phyloP scores from a whole-genome alignment of 768 basidiomycete genomes.

The Suillus discolor region DNA sequence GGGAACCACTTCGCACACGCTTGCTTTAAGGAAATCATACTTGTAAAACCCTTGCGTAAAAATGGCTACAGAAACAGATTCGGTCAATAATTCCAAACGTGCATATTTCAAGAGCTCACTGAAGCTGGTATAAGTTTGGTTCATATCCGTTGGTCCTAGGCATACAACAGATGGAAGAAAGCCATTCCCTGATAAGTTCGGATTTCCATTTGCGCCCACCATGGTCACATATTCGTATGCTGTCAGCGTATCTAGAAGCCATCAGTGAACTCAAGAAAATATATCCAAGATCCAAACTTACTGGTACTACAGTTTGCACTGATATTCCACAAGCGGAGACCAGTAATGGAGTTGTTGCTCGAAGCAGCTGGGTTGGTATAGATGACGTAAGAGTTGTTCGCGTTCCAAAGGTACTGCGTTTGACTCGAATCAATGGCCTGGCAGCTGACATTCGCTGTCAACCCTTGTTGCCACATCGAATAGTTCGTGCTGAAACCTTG shows the following conservation, averaged over 20 bases:
- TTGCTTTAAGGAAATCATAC: conserved; percentile 13
- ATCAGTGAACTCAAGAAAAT: neutral
- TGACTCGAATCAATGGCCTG: neutral
- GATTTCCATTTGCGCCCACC: neutral
- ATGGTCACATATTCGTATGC: conserved; percentile 9
- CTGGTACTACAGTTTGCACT: conserved; percentile 5
- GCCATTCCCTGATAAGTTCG: neutral
- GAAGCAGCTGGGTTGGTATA: conserved; percentile 2
- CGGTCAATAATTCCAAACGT: neutral
- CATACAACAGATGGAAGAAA: conserved; percentile 15
- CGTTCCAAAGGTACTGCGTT: conserved; percentile 3
- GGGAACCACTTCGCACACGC: conserved; percentile 14
- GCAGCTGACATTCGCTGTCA: conserved; percentile 10
- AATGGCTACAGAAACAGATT: conserved; percentile 5
- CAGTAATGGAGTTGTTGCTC: neutral
- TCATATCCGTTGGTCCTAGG: conserved; percentile 4
- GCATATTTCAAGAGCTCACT: conserved; percentile 5
- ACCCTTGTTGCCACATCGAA: conserved; percentile 9
- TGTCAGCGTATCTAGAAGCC: neutral
- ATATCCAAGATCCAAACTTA: neutral
- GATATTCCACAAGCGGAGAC: conserved; percentile 8
- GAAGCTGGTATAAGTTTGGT: conserved; percentile 5
- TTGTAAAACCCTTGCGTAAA: conserved; percentile 7
- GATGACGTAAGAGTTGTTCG: neutral
- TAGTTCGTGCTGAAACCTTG: conserved; percentile 7